A percentile compares a stretch with the other conserved stretches of the same genome.
phyloP scores from a whole-genome alignment of 2,329 filamentous ascomycete species.

The Aurifilum marmelostoma region DNA sequence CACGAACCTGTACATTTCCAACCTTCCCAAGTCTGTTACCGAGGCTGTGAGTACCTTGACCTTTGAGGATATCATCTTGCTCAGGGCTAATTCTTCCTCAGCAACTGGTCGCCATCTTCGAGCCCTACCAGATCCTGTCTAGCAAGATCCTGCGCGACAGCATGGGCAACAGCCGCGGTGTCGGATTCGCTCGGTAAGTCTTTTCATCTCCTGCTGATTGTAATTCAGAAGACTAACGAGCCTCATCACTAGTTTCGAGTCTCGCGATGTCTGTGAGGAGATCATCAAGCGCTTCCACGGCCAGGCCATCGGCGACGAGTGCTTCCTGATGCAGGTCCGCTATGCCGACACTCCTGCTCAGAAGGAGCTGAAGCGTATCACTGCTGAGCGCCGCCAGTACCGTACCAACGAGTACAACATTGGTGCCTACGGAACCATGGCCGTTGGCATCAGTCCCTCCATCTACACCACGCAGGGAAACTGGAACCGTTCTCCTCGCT shows the following conservation, averaged over 20 bases:
- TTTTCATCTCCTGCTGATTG: neutral
- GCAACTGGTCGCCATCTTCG: slow-evolving; percentile 79
- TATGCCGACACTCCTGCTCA: slow-evolving; percentile 97
- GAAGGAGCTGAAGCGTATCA: slow-evolving; percentile 95
- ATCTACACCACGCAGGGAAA: slow-evolving; percentile 45
- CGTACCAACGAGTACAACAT: slow-evolving; percentile 94
- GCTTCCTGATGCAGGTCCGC: slow-evolving; percentile 86
- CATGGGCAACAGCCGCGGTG: slow-evolving; percentile 91
- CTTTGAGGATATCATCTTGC: slow-evolving; percentile 19
- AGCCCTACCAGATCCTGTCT: slow-evolving; percentile 81
- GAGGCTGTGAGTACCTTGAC: slow-evolving; percentile 69
- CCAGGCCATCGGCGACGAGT: slow-evolving; percentile 72
- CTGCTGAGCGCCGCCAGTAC: slow-evolving; percentile 91
- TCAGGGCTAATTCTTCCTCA: slow-evolving; percentile 39
- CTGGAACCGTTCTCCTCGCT: slow-evolving; percentile 41
- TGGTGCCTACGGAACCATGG: slow-evolving; percentile 66
- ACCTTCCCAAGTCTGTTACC: slow-evolving; percentile 88
- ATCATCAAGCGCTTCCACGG: slow-evolving; percentile 89
- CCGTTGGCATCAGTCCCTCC: slow-evolving; percentile 58
- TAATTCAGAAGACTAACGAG: slow-evolving; percentile 32
- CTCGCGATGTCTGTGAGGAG: slow-evolving; percentile 84
- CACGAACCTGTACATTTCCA: slow-evolving; percentile 97
- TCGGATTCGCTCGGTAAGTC: slow-evolving; percentile 90
- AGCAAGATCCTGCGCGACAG: slow-evolving; percentile 93
- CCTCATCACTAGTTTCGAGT: slow-evolving; percentile 75